Evolutionary conservation across 208 protist genomes (phyloP), one percentile per base, ranked within the genome.

Genomic region (Leishmania guyanensis): DNA sequence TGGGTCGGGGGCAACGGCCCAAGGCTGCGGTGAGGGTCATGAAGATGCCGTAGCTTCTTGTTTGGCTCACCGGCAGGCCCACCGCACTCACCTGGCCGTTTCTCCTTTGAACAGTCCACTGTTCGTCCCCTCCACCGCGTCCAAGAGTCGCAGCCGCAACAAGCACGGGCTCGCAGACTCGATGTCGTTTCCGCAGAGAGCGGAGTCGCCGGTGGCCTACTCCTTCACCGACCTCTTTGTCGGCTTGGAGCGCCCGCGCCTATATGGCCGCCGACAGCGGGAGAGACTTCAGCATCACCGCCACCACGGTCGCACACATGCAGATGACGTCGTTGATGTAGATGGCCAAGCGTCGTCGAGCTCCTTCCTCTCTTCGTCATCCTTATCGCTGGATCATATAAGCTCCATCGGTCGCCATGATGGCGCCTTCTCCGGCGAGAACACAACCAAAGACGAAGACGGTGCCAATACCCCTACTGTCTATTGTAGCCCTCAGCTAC

Each of bases 201-300:
- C 62, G n/a, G 53, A n/a, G 29, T 46, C 76, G 17, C 56, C 36
- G 14, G 78, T 46, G 1, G 2, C 51, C 50, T 56, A 72, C 36
- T 75, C 62, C n/a, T 79, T 85, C 54, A 79, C 82, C 4, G 77
- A 85, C 33, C 75, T 85, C 12, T 85, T 82, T 46, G 82, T 85
- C 1, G 82, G 82, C 5, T 69, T 85, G 46, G 72, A 79, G 77
- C 73, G 73, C 14, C 82, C 82, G 1, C 82, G 78, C 1, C 53
- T 65, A 62, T 71, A 79, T 53, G 16, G 65, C 64, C 65, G 54
- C 33, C 33, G 71, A n/a, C 82, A 29, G 53, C 43, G 26, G 26
- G 46, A 62, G 76, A 16, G 16, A 16, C 12, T 20, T 64, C 58
- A 71, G 64, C 14, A 8, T 10, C 72, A 56, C 50, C 60, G 46